Evolutionary conservation across 192 early-diverging fungal species (phyloP).

Genomic region (Blastocladiella britannica): DNA sequence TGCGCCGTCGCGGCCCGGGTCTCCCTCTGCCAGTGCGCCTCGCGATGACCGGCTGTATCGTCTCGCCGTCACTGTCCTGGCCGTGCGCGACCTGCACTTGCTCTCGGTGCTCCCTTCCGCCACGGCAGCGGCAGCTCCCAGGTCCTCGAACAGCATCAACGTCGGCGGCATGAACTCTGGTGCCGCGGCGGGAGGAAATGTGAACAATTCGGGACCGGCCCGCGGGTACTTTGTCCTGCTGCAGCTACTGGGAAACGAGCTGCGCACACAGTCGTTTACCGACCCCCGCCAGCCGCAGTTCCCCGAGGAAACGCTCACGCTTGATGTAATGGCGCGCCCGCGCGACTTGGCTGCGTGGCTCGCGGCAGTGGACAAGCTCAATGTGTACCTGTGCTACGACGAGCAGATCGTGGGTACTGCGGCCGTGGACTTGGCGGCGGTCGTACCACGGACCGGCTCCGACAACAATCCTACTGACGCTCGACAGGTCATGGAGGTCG

Average conservation of each 20-base stretch:
- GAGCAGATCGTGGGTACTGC: constrained; percentile 1
- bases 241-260: constrained; percentile 21
- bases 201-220: background rate
- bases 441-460: constrained; percentile 13
- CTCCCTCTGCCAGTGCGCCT: no score
- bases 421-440: constrained; percentile 7
- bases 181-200: background rate
- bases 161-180: background rate
- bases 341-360: constrained; percentile 13
- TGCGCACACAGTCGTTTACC: constrained; percentile 20
- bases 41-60: background rate
- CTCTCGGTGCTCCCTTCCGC: background rate
- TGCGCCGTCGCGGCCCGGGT: no score
- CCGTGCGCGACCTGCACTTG: background rate
- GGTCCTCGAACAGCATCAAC: background rate
- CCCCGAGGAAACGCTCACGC: constrained; percentile 23
- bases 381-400: constrained; percentile 16
- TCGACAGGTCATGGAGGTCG: no score
- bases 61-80: background rate
- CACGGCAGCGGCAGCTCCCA: background rate
- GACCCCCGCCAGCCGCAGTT: constrained; percentile 18
- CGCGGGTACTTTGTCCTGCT: constrained; percentile 7
- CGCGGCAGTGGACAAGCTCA: constrained; percentile 12
- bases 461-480: no score
- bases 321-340: constrained; percentile 15